phyloP scores from a whole-genome alignment of 2,329 filamentous ascomycete genomes.

The Clarireedia homoeocarpa region DNA sequence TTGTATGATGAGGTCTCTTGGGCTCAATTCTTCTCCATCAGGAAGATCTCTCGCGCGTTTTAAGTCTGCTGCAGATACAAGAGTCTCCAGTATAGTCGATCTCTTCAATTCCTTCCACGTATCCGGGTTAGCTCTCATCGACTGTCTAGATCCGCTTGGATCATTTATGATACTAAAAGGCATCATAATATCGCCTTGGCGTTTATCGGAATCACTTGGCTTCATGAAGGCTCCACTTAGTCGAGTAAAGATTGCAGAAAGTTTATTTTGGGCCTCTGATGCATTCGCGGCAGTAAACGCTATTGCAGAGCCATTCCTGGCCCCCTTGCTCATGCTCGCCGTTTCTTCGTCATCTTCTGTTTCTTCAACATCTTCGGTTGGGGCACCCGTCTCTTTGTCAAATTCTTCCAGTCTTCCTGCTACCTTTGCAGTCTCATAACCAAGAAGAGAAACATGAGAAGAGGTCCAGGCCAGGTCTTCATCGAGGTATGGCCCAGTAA shows the following conservation, averaged over 20 bases:
- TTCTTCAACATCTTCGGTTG: constrained; percentile 37
- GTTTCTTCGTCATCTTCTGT: constrained; percentile 30
- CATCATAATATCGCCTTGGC: constrained; percentile 2
- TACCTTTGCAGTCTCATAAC: constrained; percentile 47
- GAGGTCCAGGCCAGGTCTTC: constrained; percentile 42
- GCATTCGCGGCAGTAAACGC: constrained; percentile 1
- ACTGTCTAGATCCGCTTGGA: neutral
- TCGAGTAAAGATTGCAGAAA: constrained; percentile 2
- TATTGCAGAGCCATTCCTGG: neutral
- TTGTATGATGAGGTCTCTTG: constrained; percentile 50
- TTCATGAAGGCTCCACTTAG: neutral
- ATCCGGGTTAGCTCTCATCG: constrained; percentile 26
- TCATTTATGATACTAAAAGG: constrained; percentile 3
- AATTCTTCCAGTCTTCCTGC: constrained; percentile 45
- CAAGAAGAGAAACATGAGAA: constrained; percentile 45
- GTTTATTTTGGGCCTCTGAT: neutral
- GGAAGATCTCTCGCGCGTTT: constrained; percentile 28
- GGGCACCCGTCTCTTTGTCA: constrained; percentile 36
- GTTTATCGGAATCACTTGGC: neutral
- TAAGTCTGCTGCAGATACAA: constrained; percentile 42
- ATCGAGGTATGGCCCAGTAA: constrained; percentile 63
- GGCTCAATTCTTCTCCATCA: constrained; percentile 11
- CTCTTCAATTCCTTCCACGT: constrained; percentile 57
- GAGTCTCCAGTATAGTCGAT: constrained; percentile 46
- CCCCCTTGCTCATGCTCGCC: neutral